Evolutionary conservation across 2,329 filamentous ascomycete species (phyloP).

Genomic region (Verticillium zaregamsianum): DNA sequence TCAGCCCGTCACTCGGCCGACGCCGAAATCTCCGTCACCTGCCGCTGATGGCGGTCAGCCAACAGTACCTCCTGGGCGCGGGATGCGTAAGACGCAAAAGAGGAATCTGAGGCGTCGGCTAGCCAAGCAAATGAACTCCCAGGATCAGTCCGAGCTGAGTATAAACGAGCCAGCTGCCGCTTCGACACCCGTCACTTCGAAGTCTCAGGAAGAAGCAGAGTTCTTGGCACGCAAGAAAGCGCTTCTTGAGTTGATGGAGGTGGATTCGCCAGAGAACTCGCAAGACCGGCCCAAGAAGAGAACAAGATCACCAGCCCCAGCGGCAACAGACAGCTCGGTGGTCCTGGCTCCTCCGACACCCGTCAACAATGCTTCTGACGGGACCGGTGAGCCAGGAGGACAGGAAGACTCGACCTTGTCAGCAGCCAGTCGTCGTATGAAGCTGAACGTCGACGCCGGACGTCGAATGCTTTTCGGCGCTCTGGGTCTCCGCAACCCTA

Average conservation of each 20-base stretch:
- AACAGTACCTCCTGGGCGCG: constrained; percentile 26
- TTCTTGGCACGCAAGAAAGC: constrained; percentile 35
- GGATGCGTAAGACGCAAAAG: constrained; percentile 41
- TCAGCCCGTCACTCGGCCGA: constrained; percentile 4
- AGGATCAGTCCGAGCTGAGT: not conserved
- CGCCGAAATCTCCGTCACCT: not conserved
- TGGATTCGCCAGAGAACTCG: not conserved
- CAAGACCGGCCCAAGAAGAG: constrained; percentile 1
- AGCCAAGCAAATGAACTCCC: constrained; percentile 19
- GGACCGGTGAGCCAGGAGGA: not conserved
- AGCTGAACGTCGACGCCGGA: constrained; percentile 51
- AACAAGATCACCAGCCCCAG: not conserved
- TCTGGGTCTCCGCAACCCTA: constrained; percentile 65
- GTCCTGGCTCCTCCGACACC: not conserved
- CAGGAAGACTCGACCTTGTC: constrained; percentile 6
- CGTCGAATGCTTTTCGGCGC: constrained; percentile 68
- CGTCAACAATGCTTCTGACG: not conserved
- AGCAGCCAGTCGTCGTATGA: constrained; percentile 24
- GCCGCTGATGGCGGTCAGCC: constrained; percentile 6
- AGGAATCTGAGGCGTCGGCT: constrained; percentile 47
- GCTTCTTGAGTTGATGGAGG: constrained; percentile 23
- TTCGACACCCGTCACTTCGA: not conserved
- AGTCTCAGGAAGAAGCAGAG: constrained; percentile 16
- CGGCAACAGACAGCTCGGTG: not conserved
- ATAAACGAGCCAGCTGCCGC: not conserved